Evolutionary conservation across 139 green algal genomes (phyloP).

Genomic region (Chlorella sp.): DNA sequence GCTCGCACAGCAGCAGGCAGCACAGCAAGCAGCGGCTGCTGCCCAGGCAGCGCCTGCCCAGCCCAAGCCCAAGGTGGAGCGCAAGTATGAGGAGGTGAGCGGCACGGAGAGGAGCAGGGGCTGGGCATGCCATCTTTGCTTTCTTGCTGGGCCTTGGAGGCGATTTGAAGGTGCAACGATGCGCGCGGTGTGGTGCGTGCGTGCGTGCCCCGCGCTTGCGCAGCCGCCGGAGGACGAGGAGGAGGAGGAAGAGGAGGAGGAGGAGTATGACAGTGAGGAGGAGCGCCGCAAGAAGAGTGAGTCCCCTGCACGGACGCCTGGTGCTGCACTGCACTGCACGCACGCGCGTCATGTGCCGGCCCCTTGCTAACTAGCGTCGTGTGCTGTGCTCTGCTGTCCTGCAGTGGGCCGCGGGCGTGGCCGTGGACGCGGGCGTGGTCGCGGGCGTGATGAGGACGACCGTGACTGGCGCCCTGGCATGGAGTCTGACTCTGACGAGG

Average conservation of each 20-base stretch:
- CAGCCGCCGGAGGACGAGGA: not conserved
- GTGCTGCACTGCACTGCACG: too few species aligned
- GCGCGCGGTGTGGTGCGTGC: not conserved
- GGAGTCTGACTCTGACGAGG: conserved; percentile 10
- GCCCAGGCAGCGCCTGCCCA: not conserved
- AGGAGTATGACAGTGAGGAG: conserved; percentile 10
- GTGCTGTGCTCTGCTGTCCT: not conserved
- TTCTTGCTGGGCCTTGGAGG: not conserved
- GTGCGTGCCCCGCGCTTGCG: not conserved
- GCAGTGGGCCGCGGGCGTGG: conserved; percentile 4
- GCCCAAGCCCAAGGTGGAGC: conserved; percentile 1
- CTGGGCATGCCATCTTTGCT: not conserved
- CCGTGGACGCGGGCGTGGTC: conserved; percentile 5
- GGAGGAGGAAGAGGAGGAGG: conserved; percentile 6
- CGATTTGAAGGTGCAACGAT: too few species aligned
- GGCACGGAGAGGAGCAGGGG: not conserved
- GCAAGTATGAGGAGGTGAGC: conserved; percentile 10
- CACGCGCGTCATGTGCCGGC: too few species aligned
- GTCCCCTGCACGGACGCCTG: too few species aligned
- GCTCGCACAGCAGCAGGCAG: too few species aligned
- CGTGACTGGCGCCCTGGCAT: conserved; percentile 9
- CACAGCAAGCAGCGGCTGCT: not conserved
- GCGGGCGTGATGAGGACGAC: not conserved
- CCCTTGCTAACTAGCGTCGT: not conserved
- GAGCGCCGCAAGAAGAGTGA: conserved; percentile 5